phyloP scores from a whole-genome alignment of 495 filamentous ascomycete species.

The Penicillium waksmanii region DNA sequence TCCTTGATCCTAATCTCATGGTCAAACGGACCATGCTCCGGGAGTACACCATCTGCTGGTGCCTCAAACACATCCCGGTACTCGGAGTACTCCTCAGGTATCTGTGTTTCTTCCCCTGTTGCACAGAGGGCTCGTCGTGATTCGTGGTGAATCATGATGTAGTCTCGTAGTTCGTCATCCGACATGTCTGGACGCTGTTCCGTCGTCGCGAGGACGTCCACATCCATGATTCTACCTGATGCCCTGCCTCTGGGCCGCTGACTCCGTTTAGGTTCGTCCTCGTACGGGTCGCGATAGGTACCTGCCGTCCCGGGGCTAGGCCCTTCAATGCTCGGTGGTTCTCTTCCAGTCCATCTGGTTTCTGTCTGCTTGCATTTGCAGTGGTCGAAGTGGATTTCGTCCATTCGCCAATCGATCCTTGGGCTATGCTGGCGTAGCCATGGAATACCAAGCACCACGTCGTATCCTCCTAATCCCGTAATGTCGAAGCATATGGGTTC shows the following conservation, averaged over 20 bases:
- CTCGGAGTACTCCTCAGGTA: conserved; percentile 11
- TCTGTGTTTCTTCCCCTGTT: conserved; percentile 8
- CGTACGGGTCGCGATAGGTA: not conserved
- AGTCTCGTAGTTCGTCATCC: not conserved
- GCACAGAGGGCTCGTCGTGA: not conserved
- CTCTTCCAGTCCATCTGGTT: not conserved
- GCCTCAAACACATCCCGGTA: conserved; percentile 7
- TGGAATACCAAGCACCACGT: not conserved
- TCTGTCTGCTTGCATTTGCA: not conserved
- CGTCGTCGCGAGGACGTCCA: not conserved
- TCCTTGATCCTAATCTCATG: not conserved
- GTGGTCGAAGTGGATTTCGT: not conserved
- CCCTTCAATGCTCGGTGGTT: not conserved
- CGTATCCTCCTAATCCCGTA: not conserved
- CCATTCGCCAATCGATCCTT: not conserved
- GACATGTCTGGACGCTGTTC: not conserved
- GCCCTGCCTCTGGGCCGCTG: not conserved
- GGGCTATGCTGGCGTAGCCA: not conserved
- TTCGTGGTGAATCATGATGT: not conserved
- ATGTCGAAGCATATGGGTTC: not conserved
- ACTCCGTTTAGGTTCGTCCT: not conserved
- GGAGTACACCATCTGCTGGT: conserved; percentile 5
- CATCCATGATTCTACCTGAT: not conserved
- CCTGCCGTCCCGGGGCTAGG: not conserved
- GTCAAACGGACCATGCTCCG: conserved; percentile 3